Evolutionary conservation across 2,329 filamentous ascomycete species (phyloP), one percentile per base, ranked within the genome.

Genomic region (Talaromyces rugulosus): DNA sequence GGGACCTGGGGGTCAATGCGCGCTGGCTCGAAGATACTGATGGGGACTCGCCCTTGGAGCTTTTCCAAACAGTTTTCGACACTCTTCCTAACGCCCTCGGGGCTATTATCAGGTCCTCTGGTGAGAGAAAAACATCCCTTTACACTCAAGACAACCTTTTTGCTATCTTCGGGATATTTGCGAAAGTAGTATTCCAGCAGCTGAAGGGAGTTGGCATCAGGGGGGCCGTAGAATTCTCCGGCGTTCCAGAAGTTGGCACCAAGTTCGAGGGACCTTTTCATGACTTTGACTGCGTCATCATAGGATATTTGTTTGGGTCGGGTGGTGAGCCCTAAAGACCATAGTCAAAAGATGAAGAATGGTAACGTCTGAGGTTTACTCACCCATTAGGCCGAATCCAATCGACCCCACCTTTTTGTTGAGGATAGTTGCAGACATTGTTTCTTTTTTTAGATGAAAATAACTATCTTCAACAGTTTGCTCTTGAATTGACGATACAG

Each of bases 111-210:
- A 0, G 82, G 78, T 8, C 58, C 59, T 31, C 27, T 34, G 23
- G 30, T 23, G 50, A 78, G 66, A 7, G 66, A 72, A 34, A 77
- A 33, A 8, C 80, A 83, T 31, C 87, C 87, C 75, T 90, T 90
- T 70, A 89, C 81, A 67, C 80, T 81, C 54, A 90, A 73, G 11
- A 87, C 80, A 9, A 89, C 79, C 68, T 86, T 85, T 54, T 81
- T 76, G 11, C 86, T 85, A 65, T 89, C 84, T 64, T 87, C 83
- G 1, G 87, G 87, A 69, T 89, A 83, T 62, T 82, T 80, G 27
- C 79, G 79, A 69, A 89, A 88, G 75, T 89, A 90, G 34, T 80
- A 77, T 65, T 84, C 81, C 34, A 89, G 73, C 6, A 89, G 44
- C 16, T 47, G 74, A 34, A 83, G 81, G 67, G 88, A 73, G 3